Evolutionary conservation across 306 rosid genomes (phyloP).

Genomic region (Oemleria cerasiformis): DNA sequence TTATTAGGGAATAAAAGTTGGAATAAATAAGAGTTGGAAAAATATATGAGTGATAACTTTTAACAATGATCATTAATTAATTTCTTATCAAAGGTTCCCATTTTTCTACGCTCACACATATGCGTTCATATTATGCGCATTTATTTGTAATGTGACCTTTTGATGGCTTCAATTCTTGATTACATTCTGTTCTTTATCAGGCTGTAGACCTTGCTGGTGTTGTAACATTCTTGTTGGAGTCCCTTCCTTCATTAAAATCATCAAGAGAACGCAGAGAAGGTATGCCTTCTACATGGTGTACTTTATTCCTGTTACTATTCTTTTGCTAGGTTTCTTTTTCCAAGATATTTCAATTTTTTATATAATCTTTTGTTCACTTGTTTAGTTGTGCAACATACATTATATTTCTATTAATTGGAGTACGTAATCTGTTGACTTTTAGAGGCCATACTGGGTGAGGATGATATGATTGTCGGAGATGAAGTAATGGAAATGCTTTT

Average conservation of each 20-base stretch:
- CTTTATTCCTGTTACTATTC: not conserved
- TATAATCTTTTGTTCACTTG: conserved; percentile 18
- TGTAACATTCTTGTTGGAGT: conserved; percentile 70
- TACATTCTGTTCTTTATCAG: conserved; percentile 32
- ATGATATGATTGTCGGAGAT: conserved; percentile 57
- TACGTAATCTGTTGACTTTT: conserved; percentile 17
- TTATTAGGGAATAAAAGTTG: not conserved
- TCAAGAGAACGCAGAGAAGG: conserved; percentile 47
- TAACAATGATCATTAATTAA: not conserved
- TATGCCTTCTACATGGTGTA: conserved; percentile 32
- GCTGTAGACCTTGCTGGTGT: conserved; percentile 85
- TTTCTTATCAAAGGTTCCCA: not conserved
- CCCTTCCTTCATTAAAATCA: conserved; percentile 67
- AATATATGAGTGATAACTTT: not conserved
- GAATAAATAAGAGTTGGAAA: not conserved
- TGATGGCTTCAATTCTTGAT: not conserved
- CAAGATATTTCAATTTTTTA: not conserved
- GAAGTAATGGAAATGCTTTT: conserved; percentile 53
- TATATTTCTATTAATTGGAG: not conserved
- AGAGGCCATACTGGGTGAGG: conserved; percentile 67
- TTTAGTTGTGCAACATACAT: not conserved
- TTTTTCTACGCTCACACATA: not conserved
- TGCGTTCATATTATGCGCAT: not conserved
- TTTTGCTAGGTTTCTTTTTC: not conserved
- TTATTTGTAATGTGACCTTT: not conserved